A percentile compares a stretch with the other conserved stretches of the same genome.
Evolutionary conservation across 2,329 filamentous ascomycete genomes (phyloP).

Genomic region (Xylaria sp.): DNA sequence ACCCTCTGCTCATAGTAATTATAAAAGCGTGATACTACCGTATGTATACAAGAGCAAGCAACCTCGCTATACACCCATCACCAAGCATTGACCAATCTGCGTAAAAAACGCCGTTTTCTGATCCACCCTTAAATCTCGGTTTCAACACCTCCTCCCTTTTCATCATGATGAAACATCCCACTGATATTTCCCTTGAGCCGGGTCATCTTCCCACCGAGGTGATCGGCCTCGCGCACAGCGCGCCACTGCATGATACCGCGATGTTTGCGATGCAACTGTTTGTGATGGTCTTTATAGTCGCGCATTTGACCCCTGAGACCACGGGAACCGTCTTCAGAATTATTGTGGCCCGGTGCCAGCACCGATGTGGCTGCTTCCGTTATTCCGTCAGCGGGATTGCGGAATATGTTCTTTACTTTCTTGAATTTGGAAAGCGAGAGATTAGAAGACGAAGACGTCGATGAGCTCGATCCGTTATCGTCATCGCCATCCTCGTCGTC

Average conservation of each 20-base stretch:
- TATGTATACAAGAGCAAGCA: neutral
- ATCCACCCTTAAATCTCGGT: constrained; percentile 70
- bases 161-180: constrained; percentile 67
- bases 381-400: constrained; percentile 49
- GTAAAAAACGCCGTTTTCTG: neutral
- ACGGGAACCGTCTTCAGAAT: constrained; percentile 56
- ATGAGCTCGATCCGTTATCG: constrained; percentile 34
- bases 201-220: constrained; percentile 63
- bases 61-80: neutral
- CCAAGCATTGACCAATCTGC: neutral
- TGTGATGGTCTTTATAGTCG: constrained; percentile 70
- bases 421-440: constrained; percentile 48
- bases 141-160: constrained; percentile 70
- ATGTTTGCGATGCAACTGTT: constrained; percentile 72
- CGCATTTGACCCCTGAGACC: constrained; percentile 63
- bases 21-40: neutral
- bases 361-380: constrained; percentile 47
- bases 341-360: constrained; percentile 53
- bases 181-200: constrained; percentile 70
- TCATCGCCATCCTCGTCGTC: constrained; percentile 52
- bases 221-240: constrained; percentile 62
- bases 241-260: constrained; percentile 80
- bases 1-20: neutral
- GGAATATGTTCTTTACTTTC: constrained; percentile 52
- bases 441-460: constrained; percentile 36